Conservation (phyloP, 345 rosid species). For the Hibiscus trionum region DNA sequence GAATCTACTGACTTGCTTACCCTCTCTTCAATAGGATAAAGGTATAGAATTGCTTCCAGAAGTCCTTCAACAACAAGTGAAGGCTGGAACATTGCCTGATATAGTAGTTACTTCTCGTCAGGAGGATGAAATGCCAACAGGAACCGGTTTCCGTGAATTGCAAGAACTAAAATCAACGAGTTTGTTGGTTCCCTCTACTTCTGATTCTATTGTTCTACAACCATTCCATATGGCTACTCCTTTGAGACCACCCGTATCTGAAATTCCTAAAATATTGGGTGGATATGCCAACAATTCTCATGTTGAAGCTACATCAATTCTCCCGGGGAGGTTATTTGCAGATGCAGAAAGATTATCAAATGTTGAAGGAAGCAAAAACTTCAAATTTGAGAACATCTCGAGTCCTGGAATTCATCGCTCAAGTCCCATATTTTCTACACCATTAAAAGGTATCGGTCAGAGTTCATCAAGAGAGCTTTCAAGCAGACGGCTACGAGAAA, state of each 20-base stretch:
- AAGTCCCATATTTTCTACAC: slow-evolving; percentile 23
- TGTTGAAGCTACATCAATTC: slow-evolving; percentile 26
- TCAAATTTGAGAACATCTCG: slow-evolving; percentile 36
- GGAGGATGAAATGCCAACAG: slow-evolving; percentile 36
- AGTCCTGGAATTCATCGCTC: slow-evolving; percentile 21
- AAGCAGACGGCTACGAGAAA: slow-evolving; percentile 24
- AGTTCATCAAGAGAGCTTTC: slow-evolving; percentile 23
- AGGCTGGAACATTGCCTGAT: slow-evolving; percentile 39
- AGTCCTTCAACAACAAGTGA: slow-evolving; percentile 55
- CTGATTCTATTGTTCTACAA: slow-evolving; percentile 32
- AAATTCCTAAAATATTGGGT: slow-evolving; percentile 29
- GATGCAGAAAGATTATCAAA: slow-evolving; percentile 33
- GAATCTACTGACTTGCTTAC: slow-evolving; percentile 16
- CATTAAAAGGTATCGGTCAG: slow-evolving; percentile 30
- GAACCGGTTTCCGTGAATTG: slow-evolving; percentile 26
- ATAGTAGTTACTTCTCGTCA: slow-evolving; percentile 24
- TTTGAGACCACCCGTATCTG: slow-evolving; percentile 30
- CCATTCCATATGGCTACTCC: slow-evolving; percentile 13
- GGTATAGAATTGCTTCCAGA: slow-evolving; percentile 62
- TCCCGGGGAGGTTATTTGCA: slow-evolving; percentile 36
- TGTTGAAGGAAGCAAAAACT: slow-evolving; percentile 31
- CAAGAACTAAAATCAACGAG: slow-evolving; percentile 24
- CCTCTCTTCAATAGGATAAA: slow-evolving; percentile 46
- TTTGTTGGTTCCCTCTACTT: slow-evolving; percentile 29
- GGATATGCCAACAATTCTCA: slow-evolving; percentile 21